These are phyloP conservation scores for Fomitopsis pinicola DNA, from an alignment of 1,284 basidiomycete species.

Conservation along the genomic window DNA sequence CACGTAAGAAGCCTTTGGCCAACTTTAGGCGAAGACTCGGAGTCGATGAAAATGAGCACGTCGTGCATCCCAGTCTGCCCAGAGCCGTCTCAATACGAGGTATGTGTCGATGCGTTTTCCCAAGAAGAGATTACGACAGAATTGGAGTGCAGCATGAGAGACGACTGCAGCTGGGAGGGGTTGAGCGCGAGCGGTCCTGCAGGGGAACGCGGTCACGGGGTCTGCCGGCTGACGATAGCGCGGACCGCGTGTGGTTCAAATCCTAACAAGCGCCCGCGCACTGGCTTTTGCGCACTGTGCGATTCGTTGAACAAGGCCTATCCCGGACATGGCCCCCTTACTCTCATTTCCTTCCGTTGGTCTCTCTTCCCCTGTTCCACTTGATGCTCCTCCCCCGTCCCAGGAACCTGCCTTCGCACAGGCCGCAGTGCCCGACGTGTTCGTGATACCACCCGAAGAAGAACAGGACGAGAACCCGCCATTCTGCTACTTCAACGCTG, in stretches of 20 bases:
- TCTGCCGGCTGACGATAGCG: not conserved
- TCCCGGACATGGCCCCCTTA: constrained; percentile 21
- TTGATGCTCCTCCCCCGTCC: constrained; percentile 19
- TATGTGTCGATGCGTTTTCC: too few species aligned
- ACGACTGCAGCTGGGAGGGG: too few species aligned
- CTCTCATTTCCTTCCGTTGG: constrained; percentile 18
- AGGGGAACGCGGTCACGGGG: not conserved
- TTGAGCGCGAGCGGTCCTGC: not conserved
- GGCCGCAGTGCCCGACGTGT: constrained; percentile 51
- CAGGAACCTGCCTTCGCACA: constrained; percentile 24
- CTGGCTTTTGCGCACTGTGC: not conserved
- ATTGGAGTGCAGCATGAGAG: too few species aligned
- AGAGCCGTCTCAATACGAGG: too few species aligned
- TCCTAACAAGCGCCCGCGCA: not conserved
- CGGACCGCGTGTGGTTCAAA: not conserved
- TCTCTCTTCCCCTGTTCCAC: constrained; percentile 9
- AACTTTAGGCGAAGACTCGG: too few species aligned
- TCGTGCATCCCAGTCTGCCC: too few species aligned
- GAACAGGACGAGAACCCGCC: constrained; percentile 51
- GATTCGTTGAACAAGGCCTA: not conserved
- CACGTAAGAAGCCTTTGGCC: too few species aligned
- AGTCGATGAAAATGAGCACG: too few species aligned
- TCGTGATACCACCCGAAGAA: constrained; percentile 69
- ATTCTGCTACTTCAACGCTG: constrained; percentile 65
- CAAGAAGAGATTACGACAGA: too few species aligned